phyloP scores from a whole-genome alignment of 805 yeast genomes.

The Naumovozyma baii region DNA sequence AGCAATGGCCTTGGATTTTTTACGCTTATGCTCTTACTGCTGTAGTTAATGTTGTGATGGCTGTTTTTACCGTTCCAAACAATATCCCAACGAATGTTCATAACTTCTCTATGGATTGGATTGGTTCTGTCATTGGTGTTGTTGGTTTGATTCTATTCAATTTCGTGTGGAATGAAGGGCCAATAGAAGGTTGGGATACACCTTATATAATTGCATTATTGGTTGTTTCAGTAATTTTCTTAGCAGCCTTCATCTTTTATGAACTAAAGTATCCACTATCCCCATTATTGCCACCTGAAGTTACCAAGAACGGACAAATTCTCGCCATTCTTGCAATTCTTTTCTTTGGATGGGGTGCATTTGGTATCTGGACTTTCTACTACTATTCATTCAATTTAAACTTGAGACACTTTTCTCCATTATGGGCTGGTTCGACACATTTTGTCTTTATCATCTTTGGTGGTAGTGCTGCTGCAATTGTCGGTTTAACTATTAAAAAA shows the following conservation, averaged over 20 bases:
- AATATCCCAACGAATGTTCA: slow-evolving; percentile 22
- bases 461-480: slow-evolving; percentile 41
- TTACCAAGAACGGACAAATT: slow-evolving; percentile 35
- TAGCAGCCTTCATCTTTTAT: slow-evolving; percentile 38
- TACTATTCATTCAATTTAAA: slow-evolving; percentile 43
- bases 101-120: slow-evolving; percentile 35
- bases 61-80: slow-evolving; percentile 23
- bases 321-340: slow-evolving; percentile 42
- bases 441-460: slow-evolving; percentile 45
- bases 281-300: slow-evolving; percentile 48
- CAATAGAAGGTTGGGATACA: slow-evolving; percentile 55
- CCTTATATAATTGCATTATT: slow-evolving; percentile 51
- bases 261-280: slow-evolving; percentile 38
- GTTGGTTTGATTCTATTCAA: slow-evolving; percentile 52
- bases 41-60: slow-evolving; percentile 8
- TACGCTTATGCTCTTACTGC: slow-evolving; percentile 21
- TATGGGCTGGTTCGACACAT: slow-evolving; percentile 40
- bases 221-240: slow-evolving; percentile 37
- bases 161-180: slow-evolving; percentile 69
- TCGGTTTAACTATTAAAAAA: slow-evolving; percentile 39
- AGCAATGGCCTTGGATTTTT: slow-evolving; percentile 26
- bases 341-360: slow-evolving; percentile 66
- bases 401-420: slow-evolving; percentile 39
- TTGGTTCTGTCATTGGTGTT: slow-evolving; percentile 50
- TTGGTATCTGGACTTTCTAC: slow-evolving; percentile 66